Base-by-base conservation (phyloP, 345 rosid species). In the Salix brachista region DNA sequence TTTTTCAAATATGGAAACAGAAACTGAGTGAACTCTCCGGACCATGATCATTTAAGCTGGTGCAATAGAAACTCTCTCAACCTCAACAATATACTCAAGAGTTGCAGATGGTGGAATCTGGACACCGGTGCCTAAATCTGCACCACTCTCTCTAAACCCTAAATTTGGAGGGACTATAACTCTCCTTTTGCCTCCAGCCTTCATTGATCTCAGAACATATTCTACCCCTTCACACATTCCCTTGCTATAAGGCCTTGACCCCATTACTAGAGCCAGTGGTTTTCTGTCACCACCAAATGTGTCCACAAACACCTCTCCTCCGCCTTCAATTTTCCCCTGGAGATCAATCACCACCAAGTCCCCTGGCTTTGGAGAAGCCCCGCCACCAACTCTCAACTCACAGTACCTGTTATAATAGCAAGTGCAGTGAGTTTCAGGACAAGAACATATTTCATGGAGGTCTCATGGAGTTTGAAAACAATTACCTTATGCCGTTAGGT, bases 161-260 rank as follows among this genome's bases (percentile, higher is more conserved):
- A 93, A 81, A 39, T 67, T 83, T 10, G 94, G 80, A 82, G 96
- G 99, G 73, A 93, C 80, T 25, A 89, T 86, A 9, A 91, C 90
- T 86, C 90, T 90, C 56, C 97, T 87, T 83, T 86, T 91, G 58
- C 97, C 99, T 67, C 99, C 97, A 1, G 89, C 93, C 80, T 87
- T 95, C 94, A 91, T 95, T 30, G 91, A 87, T 80, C 91, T 89
- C 82, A 95, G 58, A 18, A 82, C 85, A 72, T 85, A 85, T 52
- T 95, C 98, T 56, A 91, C 32, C 13, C 98, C 99, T 86, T 90
- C 90, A 68, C 97, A 95, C 86, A 93, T 72, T 60, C 97, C 99
- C 70, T 86, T 93, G 58, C 86, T 85, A 56, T 90, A 93, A 52
- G 92, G 97, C 74, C 94, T 90, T 46, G 97, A 93, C 50, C 93